Evolutionary conservation across 202 grass and related monocot species (phyloP), one percentile per base, ranked within the genome.

Genomic region (Eragrostis tef): DNA sequence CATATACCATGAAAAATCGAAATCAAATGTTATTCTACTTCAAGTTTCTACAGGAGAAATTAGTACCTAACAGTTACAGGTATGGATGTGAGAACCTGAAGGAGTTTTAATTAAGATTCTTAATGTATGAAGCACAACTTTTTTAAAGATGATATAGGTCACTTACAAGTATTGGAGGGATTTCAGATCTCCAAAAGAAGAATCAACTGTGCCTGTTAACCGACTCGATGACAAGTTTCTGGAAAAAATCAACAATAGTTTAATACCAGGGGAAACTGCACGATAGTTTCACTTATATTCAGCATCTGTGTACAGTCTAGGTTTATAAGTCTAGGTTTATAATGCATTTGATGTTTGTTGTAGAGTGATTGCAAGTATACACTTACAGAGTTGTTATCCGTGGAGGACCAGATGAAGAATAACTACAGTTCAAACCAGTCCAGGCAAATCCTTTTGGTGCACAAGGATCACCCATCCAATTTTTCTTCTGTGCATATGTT

Each of bases 401-500:
- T 76, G 83, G 29, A 73, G 41, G 53, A 11, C n/a, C 67, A 58
- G 63, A 81, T 27, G 75, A 52, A 22, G 54, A 39, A 61, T 46
- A 89, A 60, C 34, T 82, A 11, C 87, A 89, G 34, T 67, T 77
- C 25, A 89, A 29, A 11, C 82, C 71, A 72, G 64, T 21, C 87
- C 78, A 89, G 7, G 78, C 71, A 67, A 79, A 86, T 52, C 45
- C 21, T 21, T 45, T 83, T 3, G 87, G 87, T 17, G 63, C 76
- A 70, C 87, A 89, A 62, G 87, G 87, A 77, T 85, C 87, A n/a
- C 86, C 89, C 82, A 70, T 87, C 89, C 82, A 88, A 39, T 88
- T 91, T 65, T 52, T 83, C 73, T 74, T 85, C 71, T 85, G 25
- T 22, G 6, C 42, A 47, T 71, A 89, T 0, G 0, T 51, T 15